phyloP scores from a whole-genome alignment of 2,329 filamentous ascomycete species.

The Fusarium torreyae region DNA sequence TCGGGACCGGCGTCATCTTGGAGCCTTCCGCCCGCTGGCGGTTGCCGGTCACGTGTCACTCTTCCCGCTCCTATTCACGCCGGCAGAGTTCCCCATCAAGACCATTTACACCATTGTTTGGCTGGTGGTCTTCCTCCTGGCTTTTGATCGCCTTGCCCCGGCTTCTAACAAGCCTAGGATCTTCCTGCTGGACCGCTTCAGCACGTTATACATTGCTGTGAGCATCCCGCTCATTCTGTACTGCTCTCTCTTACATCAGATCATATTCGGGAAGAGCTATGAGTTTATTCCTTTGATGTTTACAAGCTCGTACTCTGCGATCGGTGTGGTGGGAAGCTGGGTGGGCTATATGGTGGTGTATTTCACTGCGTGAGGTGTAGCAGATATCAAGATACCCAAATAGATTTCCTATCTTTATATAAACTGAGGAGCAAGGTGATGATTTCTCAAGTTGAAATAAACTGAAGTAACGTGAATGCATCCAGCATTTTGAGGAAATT shows the following conservation, averaged over 20 bases:
- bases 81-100: constrained; percentile 94
- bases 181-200: constrained; percentile 92
- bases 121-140: constrained; percentile 87
- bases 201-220: constrained; percentile 88
- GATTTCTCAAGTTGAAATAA: not conserved
- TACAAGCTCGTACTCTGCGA: constrained; percentile 91
- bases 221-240: constrained; percentile 92
- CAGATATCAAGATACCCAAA: constrained; percentile 45
- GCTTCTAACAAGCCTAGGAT: constrained; percentile 84
- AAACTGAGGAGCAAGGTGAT: not conserved
- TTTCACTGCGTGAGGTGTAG: constrained; percentile 69
- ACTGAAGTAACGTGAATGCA: not conserved
- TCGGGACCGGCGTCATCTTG: constrained; percentile 89
- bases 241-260: constrained; percentile 84
- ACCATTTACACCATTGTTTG: constrained; percentile 93
- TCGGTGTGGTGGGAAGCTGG: constrained; percentile 98
- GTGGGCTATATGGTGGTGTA: constrained; percentile 94
- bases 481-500: not conserved
- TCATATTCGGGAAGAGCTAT: constrained; percentile 86
- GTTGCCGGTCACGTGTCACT: constrained; percentile 96
- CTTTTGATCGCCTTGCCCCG: constrained; percentile 89
- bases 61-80: constrained; percentile 93
- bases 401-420: constrained; percentile 31
- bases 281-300: constrained; percentile 98
- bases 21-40: constrained; percentile 91